These are phyloP conservation scores for Cladosporium velox DNA, from an alignment of 2,329 filamentous ascomycete species.

Conservation along the genomic window DNA sequence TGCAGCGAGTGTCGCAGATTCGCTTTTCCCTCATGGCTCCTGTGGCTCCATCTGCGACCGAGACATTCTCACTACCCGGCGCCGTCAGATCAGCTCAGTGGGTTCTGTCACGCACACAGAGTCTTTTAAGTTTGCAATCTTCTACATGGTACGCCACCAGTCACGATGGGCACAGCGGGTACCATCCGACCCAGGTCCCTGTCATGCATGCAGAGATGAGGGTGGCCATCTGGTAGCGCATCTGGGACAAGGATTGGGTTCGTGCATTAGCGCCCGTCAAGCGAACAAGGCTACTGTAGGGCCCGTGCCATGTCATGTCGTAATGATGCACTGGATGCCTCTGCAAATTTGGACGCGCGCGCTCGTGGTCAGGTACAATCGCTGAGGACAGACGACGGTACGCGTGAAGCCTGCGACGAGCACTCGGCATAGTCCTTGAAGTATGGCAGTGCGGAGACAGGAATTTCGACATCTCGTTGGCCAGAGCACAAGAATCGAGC, in stretches of 20 bases:
- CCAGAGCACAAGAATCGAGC: background rate
- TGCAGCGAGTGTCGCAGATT: constrained; percentile 19
- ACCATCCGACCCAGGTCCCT: background rate
- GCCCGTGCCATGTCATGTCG: constrained; percentile 16
- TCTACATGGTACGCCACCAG: background rate
- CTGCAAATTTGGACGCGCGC: constrained; percentile 7
- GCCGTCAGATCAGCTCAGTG: background rate
- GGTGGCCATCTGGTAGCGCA: constrained; percentile 18
- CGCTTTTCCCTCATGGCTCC: background rate
- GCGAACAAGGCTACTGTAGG: constrained; percentile 7
- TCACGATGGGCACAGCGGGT: background rate
- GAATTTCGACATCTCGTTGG: background rate
- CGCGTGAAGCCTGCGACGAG: background rate
- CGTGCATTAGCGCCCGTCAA: constrained; percentile 17
- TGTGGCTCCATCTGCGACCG: background rate
- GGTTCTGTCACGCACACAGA: background rate
- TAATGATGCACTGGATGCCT: constrained; percentile 10
- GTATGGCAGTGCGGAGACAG: background rate
- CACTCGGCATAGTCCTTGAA: background rate
- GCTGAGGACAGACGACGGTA: background rate
- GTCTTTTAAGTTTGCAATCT: background rate
- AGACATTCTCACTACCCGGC: background rate
- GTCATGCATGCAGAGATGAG: constrained; percentile 20
- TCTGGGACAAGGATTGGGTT: constrained; percentile 16
- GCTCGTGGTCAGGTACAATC: background rate